Conservation (phyloP, 1,139 yeast species). For the Sugiyamaella novakii region DNA sequence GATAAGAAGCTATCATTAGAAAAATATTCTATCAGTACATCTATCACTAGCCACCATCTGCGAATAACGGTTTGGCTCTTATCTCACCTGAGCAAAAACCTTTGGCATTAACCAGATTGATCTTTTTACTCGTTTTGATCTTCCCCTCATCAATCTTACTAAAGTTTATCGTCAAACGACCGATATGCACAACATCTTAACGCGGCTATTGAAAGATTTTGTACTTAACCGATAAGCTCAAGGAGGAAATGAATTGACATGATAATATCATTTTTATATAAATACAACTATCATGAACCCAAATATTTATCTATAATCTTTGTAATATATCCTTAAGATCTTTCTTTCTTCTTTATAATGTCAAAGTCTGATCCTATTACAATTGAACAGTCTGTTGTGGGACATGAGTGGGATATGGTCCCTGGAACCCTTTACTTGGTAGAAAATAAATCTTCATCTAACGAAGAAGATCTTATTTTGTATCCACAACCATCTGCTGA, state of each 20-base stretch:
- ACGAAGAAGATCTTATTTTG: slow-evolving; percentile 43
- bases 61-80: no score
- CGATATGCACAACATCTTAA: background rate
- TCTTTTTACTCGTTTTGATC: no score
- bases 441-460: slow-evolving; percentile 47
- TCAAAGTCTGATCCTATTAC: slow-evolving; percentile 10
- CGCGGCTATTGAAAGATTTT: background rate
- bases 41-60: no score
- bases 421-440: slow-evolving; percentile 68
- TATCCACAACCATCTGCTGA: slow-evolving; percentile 52
- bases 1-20: no score
- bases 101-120: no score
- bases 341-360: background rate
- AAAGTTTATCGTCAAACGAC: background rate
- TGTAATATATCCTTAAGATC: no score
- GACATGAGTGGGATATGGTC: slow-evolving; percentile 40
- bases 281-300: slow-evolving; percentile 8
- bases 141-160: no score
- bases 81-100: no score
- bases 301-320: background rate
- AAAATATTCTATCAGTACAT: no score
- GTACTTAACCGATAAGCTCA: no score
- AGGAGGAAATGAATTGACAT: no score
- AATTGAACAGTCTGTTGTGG: slow-evolving; percentile 2
- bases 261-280: slow-evolving; percentile 3